Percentiles rank a stretch among this genome's conserved stretches.
Evolutionary conservation across 768 basidiomycete species (phyloP).

Genomic region (Pleurotus giganteus): DNA sequence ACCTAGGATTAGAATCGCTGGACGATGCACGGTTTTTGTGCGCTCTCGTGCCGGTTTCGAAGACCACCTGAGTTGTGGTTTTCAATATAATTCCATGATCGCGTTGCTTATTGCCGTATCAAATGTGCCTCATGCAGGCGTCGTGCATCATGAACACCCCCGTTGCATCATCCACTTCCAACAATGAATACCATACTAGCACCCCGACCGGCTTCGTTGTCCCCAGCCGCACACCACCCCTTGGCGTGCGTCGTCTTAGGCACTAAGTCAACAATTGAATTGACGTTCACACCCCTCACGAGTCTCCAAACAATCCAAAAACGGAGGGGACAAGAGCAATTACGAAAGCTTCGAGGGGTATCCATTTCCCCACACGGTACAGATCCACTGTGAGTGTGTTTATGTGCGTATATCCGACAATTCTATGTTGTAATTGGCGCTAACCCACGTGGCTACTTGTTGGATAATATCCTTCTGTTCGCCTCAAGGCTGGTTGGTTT

Average conservation of each 20-base stretch:
- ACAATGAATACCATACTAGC: no score
- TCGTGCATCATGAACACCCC: neutral
- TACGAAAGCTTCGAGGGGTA: neutral
- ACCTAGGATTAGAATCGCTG: neutral
- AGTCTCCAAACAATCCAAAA: no score
- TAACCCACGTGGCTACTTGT: slow-evolving; percentile 7
- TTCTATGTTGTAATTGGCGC: slow-evolving; percentile 7
- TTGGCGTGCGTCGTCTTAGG: neutral
- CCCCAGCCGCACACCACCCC: no score
- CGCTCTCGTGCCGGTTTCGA: neutral
- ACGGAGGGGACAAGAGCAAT: no score
- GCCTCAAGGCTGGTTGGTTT: slow-evolving; percentile 8
- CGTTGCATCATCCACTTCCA: neutral
- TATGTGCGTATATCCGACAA: slow-evolving; percentile 1
- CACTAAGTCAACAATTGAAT: no score
- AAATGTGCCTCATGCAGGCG: neutral
- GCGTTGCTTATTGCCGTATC: no score
- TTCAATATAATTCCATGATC: neutral
- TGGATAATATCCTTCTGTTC: slow-evolving; percentile 8
- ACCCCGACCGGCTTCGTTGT: no score
- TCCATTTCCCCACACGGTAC: neutral
- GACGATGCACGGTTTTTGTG: neutral
- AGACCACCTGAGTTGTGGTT: neutral
- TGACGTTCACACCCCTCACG: no score
- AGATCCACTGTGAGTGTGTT: slow-evolving; percentile 1